phyloP scores from a whole-genome alignment of 192 early-diverging fungal species.

The Coemansia sp. region DNA sequence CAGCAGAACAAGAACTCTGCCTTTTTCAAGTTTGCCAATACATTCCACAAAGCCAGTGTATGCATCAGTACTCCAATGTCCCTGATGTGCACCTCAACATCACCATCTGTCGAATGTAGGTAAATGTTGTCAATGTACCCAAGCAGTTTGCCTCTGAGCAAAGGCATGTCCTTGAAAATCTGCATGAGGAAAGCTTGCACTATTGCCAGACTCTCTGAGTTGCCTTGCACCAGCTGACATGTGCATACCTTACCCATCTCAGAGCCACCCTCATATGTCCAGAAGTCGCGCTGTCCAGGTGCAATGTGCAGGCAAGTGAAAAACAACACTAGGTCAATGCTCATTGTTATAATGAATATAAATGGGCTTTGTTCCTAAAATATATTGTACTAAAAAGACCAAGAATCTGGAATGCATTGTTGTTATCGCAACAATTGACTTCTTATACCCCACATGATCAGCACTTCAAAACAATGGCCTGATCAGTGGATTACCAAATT shows the following conservation, averaged over 20 bases:
- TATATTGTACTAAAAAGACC: too few species aligned
- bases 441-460: too few species aligned
- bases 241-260: background rate
- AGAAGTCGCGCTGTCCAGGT: background rate
- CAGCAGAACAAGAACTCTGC: background rate
- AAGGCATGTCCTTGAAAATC: background rate
- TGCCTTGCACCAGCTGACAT: slow-evolving; percentile 8
- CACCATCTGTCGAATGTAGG: background rate
- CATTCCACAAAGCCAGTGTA: background rate
- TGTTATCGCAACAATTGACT: too few species aligned
- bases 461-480: too few species aligned
- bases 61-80: background rate
- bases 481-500: too few species aligned
- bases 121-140: slow-evolving; percentile 27
- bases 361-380: too few species aligned
- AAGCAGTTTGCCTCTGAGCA: background rate
- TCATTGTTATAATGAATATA: background rate
- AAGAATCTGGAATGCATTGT: too few species aligned
- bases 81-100: slow-evolving; percentile 2
- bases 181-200: background rate
- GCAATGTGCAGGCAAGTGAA: slow-evolving; percentile 3
- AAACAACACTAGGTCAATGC: background rate
- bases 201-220: slow-evolving; percentile 8
- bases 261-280: background rate
- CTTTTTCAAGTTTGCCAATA: slow-evolving; percentile 9